Base-by-base conservation (phyloP, 345 rosid species). In the Euclidium syriacum region DNA sequence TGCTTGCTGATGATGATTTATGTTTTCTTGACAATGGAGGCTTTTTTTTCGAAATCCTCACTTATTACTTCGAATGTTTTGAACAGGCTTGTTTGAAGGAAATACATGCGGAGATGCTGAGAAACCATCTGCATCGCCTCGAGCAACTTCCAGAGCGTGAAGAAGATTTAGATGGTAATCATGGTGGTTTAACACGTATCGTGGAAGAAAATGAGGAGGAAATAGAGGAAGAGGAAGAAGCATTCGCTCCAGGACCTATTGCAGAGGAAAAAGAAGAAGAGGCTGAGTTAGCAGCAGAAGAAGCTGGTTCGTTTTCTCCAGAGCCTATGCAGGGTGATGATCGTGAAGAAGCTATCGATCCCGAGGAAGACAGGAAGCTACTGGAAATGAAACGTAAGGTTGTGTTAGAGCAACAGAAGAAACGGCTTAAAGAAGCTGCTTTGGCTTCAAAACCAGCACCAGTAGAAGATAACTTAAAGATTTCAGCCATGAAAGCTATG, bases 401-500 rank as follows among this genome's bases (percentile, higher is more conserved):
- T 56, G 87, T 87, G 15, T 4, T 70, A 41, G 94, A 83, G 75
- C 88, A 83, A 73, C 96, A 85, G 56, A 87, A 83, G 73, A 85
- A 83, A 62, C 83, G 86, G 29, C 67, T 81, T 20, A 80, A 76
- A 78, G 91, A 92, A 74, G 87, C 84, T n/a, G n/a, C n/a, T n/a
- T n/a, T 83, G 81, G 79, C 80, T 53, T 73, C 94, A 30, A 86
- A 83, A 70, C 89, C 89, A 29, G 57, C 83, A n/a, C 86, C 85
- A 42, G 20, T 73, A 20, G 95, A 83, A 67, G 94, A 92, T 64
- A 85, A 85, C 72, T 83, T 89, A 10, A 95, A 92, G 83, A 53
- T 83, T 65, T 89, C 84, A 81, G 96, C 95, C 67, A 78, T 85
- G 67, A 92, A 92, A 80, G 87, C 74, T 62, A 92, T 92, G 98